phyloP scores from a whole-genome alignment of 305 asterid genomes.

The Lippia alba region DNA sequence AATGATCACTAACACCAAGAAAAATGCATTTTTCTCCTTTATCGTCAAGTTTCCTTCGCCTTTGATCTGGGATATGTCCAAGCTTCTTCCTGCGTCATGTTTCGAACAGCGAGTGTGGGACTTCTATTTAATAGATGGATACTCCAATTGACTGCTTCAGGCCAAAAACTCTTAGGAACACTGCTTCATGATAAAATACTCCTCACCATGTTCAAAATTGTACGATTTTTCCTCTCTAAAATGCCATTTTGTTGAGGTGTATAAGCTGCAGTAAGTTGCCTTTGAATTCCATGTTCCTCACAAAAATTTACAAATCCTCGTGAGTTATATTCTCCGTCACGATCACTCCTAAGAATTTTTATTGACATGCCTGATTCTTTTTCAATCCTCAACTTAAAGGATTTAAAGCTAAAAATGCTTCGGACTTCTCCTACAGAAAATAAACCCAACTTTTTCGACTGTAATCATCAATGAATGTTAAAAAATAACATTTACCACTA shows the following conservation, averaged over 20 bases:
- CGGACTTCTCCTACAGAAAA: not conserved
- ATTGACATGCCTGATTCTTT: not conserved
- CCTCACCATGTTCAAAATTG: not conserved
- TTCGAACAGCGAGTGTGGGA: not conserved
- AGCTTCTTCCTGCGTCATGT: not conserved
- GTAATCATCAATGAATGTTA: not conserved
- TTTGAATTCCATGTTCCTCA: not conserved
- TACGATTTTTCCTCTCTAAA: not conserved
- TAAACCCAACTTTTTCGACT: slow-evolving; percentile 1
- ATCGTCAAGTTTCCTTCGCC: not conserved
- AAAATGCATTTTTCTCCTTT: slow-evolving; percentile 4
- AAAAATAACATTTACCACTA: not conserved
- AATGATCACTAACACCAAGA: not conserved
- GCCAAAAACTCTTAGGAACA: not conserved
- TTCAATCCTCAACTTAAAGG: not conserved
- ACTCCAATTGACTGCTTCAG: not conserved
- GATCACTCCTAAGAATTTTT: not conserved
- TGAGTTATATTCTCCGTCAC: not conserved
- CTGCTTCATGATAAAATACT: not conserved
- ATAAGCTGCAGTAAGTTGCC: not conserved
- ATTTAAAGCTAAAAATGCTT: not conserved
- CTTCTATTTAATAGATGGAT: slow-evolving; percentile 1
- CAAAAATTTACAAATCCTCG: not conserved
- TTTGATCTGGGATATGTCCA: not conserved
- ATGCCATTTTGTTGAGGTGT: not conserved